These are phyloP conservation scores for Trypanosoma melophagium DNA, from an alignment of 208 protist genomes.

Conservation along the genomic window DNA sequence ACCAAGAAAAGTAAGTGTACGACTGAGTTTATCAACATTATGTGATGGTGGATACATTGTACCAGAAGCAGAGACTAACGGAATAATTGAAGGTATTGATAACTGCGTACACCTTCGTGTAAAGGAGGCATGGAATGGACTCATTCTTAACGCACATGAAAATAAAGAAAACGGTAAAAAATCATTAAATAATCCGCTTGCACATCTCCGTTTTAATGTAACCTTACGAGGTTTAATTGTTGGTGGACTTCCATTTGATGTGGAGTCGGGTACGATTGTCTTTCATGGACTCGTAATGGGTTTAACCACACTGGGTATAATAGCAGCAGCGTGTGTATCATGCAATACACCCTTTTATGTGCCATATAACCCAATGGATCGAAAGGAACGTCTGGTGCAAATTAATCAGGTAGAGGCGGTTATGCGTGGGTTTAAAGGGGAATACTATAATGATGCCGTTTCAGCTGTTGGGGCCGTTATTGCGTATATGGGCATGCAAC, in stretches of 20 bases:
- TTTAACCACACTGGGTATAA: conserved; percentile 63
- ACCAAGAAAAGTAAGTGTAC: conserved; percentile 54
- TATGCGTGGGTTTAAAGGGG: conserved; percentile 60
- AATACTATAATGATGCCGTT: conserved; percentile 61
- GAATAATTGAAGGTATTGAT: conserved; percentile 39
- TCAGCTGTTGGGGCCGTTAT: conserved; percentile 58
- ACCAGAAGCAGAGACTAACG: conserved; percentile 30
- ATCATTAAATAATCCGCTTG: conserved; percentile 7
- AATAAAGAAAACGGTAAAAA: conserved; percentile 35
- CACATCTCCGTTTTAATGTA: conserved; percentile 47
- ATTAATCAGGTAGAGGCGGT: conserved; percentile 34
- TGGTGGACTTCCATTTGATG: conserved; percentile 49
- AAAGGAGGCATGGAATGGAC: conserved; percentile 37
- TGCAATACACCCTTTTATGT: conserved; percentile 70
- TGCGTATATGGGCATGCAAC: conserved; percentile 76
- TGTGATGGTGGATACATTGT: conserved; percentile 71
- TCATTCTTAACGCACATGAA: conserved; percentile 36
- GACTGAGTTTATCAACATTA: conserved; percentile 57
- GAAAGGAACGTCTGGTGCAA: conserved; percentile 25
- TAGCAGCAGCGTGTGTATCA: conserved; percentile 61
- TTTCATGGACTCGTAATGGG: conserved; percentile 76
- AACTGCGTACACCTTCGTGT: conserved; percentile 30
- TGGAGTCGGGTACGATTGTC: conserved; percentile 59
- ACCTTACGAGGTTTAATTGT: conserved; percentile 74
- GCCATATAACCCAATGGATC: conserved; percentile 58